Evolutionary conservation across 441 rosid species (phyloP).

Genomic region (Flueggea neowawraea): DNA sequence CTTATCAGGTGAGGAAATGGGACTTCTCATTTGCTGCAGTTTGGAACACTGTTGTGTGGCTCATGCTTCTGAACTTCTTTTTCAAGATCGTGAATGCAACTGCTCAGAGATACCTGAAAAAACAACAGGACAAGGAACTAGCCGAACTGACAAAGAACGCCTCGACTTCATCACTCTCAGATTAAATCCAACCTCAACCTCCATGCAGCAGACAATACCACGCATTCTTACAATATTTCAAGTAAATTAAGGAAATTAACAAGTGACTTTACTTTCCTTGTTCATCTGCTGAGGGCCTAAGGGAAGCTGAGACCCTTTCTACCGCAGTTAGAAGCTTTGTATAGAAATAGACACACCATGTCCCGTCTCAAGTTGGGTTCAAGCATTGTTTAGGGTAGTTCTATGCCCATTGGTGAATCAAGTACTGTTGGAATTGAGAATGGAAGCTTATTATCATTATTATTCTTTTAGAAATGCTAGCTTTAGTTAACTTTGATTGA

Average conservation of each 20-base stretch:
- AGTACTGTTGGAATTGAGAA: too few species aligned
- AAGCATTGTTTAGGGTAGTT: too few species aligned
- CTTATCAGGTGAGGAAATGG: slow-evolving; percentile 67
- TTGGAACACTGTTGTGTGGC: slow-evolving; percentile 94
- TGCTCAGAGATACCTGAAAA: slow-evolving; percentile 69
- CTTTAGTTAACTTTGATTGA: too few species aligned
- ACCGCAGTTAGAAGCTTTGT: slow-evolving; percentile 25
- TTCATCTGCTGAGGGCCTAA: too few species aligned
- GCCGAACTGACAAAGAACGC: slow-evolving; percentile 33
- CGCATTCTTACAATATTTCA: background rate
- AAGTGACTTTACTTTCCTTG: background rate
- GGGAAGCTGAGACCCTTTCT: slow-evolving; percentile 1
- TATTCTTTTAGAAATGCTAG: too few species aligned
- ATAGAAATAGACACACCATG: slow-evolving; percentile 20
- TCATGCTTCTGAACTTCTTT: slow-evolving; percentile 95
- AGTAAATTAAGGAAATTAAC: slow-evolving; percentile 16
- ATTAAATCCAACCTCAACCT: slow-evolving; percentile 9
- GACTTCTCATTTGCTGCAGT: slow-evolving; percentile 77
- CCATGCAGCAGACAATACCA: too few species aligned
- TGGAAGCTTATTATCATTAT: too few species aligned
- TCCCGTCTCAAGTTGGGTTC: too few species aligned
- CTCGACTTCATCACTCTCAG: slow-evolving; percentile 24
- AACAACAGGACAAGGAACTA: slow-evolving; percentile 66
- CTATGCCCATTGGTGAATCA: too few species aligned
- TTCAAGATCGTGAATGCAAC: slow-evolving; percentile 81